phyloP scores from a whole-genome alignment of 495 filamentous ascomycete species.

The Lasiosphaeria hispida region DNA sequence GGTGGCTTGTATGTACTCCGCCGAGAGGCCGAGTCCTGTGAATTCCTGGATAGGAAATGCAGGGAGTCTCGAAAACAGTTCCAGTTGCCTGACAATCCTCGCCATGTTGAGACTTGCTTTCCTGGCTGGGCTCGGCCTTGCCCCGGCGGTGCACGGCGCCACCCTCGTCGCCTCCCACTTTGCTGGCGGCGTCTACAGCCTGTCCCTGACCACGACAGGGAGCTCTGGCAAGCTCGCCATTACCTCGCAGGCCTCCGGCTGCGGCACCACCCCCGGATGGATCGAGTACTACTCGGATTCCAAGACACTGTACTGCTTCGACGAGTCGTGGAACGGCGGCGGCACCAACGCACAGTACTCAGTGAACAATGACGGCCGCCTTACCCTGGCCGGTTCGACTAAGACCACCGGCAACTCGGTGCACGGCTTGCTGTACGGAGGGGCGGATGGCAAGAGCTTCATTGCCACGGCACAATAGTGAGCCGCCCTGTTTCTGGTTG shows the following conservation, averaged over 20 bases:
- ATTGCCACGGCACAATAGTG: conserved; percentile 51
- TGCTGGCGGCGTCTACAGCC: conserved; percentile 39
- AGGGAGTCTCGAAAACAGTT: neutral
- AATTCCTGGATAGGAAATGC: too few species aligned
- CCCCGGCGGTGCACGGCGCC: conserved; percentile 31
- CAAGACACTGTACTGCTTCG: conserved; percentile 57
- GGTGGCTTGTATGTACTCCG: neutral
- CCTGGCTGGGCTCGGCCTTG: conserved; percentile 21
- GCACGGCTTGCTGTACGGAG: conserved; percentile 40
- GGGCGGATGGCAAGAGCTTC: conserved; percentile 36
- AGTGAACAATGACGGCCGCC: conserved; percentile 36
- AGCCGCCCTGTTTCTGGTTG: conserved; percentile 10
- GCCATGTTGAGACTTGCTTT: conserved; percentile 3
- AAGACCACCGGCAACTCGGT: conserved; percentile 41
- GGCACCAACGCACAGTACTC: conserved; percentile 45
- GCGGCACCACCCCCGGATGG: conserved; percentile 53
- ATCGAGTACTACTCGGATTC: conserved; percentile 46
- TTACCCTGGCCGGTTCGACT: conserved; percentile 36
- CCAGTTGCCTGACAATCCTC: neutral
- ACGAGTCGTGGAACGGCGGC: conserved; percentile 47
- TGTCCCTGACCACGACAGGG: conserved; percentile 26
- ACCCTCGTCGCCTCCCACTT: conserved; percentile 45
- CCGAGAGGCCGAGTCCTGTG: too few species aligned
- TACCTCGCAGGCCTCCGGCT: conserved; percentile 31
- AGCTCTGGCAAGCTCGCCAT: conserved; percentile 29